These are phyloP conservation scores for Cinnamomum chago DNA, from an alignment of 164 flowering plant genomes.

Conservation along the genomic window DNA sequence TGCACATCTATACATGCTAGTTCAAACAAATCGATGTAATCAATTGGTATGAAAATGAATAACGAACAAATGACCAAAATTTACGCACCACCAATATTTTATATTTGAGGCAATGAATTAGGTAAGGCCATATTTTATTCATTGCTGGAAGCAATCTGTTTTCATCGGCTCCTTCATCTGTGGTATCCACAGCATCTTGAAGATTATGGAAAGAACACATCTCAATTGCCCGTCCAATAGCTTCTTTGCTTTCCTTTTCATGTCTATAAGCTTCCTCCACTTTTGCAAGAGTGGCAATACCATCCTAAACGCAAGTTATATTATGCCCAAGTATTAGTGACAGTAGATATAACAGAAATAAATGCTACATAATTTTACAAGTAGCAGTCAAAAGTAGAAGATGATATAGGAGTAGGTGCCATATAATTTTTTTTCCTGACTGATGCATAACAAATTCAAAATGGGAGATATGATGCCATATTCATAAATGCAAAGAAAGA, in stretches of 20 bases:
- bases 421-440: background rate
- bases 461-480: too few species aligned
- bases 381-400: background rate
- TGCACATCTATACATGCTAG: background rate
- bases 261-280: conserved; percentile 75
- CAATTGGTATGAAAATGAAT: background rate
- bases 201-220: conserved; percentile 52
- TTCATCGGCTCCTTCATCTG: conserved; percentile 67
- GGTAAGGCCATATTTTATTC: conserved; percentile 92
- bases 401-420: background rate
- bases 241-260: conserved; percentile 56
- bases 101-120: conserved; percentile 60
- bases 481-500: too few species aligned
- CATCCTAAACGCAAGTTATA: conserved; percentile 39
- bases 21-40: background rate
- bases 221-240: conserved; percentile 36
- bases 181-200: conserved; percentile 54
- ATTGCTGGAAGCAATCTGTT: conserved; percentile 92
- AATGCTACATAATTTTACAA: background rate
- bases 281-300: conserved; percentile 57
- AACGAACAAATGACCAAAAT: conserved; percentile 2
- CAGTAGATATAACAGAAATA: too few species aligned
- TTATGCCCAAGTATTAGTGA: background rate
- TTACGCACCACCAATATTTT: conserved; percentile 62
- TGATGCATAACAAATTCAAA: too few species aligned